These are phyloP conservation scores for Nicotiana paniculata DNA, from an alignment of 257 asterid genomes.

Conservation along the genomic window DNA sequence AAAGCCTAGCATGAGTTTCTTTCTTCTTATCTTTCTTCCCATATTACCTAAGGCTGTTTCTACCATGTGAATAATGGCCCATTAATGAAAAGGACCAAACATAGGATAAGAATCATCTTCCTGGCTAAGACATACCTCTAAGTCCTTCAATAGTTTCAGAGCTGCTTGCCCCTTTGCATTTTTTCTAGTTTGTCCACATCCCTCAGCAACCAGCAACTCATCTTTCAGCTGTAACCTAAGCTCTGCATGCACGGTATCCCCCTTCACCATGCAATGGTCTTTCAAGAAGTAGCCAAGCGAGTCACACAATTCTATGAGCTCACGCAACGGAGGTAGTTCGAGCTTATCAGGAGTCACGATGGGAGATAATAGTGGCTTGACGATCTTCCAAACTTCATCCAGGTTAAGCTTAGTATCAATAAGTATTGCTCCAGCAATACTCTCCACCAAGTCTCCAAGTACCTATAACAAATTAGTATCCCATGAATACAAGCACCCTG, in stretches of 20 bases:
- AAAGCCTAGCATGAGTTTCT: not conserved
- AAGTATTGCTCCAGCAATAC: constrained; percentile 87
- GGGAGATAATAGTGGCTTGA: constrained; percentile 72
- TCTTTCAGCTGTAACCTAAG: constrained; percentile 62
- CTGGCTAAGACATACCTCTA: constrained; percentile 49
- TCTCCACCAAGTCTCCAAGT: constrained; percentile 94
- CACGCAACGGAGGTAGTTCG: constrained; percentile 79
- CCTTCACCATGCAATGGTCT: constrained; percentile 30
- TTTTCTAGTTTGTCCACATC: constrained; percentile 53
- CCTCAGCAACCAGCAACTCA: constrained; percentile 49
- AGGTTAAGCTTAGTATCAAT: constrained; percentile 68
- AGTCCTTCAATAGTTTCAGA: constrained; percentile 49
- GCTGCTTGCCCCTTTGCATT: constrained; percentile 87
- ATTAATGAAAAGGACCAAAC: not conserved
- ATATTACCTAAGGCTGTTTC: not conserved
- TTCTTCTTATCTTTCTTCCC: not conserved
- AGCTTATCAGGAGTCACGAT: constrained; percentile 91
- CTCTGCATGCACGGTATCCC: constrained; percentile 45
- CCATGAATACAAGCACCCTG: not conserved
- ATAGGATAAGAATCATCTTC: constrained; percentile 6
- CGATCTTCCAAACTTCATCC: constrained; percentile 72
- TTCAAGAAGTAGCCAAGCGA: constrained; percentile 72
- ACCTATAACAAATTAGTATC: constrained; percentile 32
- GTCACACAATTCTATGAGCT: constrained; percentile 70
- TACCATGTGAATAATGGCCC: not conserved